Base-by-base conservation (phyloP, 768 basidiomycete species). In the Auriscalpium orientale region DNA sequence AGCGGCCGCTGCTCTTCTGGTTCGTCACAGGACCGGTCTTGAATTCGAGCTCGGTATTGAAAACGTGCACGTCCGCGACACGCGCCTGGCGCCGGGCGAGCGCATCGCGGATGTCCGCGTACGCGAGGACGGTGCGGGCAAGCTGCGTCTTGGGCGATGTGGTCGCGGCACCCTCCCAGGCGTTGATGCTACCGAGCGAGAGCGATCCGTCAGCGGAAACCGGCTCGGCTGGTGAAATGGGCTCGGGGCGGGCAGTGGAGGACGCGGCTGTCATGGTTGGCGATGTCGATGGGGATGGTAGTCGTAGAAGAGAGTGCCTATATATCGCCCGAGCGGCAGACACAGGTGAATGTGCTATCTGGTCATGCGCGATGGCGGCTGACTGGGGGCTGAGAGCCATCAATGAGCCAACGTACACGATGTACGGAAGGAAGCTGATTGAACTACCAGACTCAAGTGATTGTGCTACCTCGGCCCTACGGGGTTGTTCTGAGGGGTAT, bases 1-100 rank as follows among this genome's bases (percentile, higher is more conserved):
- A 98, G 48, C 95, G 77, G 1, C 95, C 95, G 56, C 86, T 89
- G 66, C 79, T 83, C 73, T 84, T 88, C 80, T 95, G 93, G 70
- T 87, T 81, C 11, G 91, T 94, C 60, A 94, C 74, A 9, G 92
- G 92, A 1, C 79, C 81, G 1, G 91, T 84, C 76, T 89, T 88
- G 72, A 87, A 87, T 53, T 85, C 86, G 21, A 97, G 66, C 58
- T 82, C 75, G 62, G 83, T 78, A 69, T 93, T 95, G 78, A 95
- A 97, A 51, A 95, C 78, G 68, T 91, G 88, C 46, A 76, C 71
- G 66, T 89, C 85, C 3, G 79, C 73, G 55, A 91, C 76, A 57
- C 68, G 67, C 1, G 87, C 80, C 8, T 77, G 65, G 49, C 91
- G 85, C 40, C 81, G 80, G 16, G 76, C 74, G 43, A 93, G 76